A percentile compares a stretch with the other conserved stretches of the same genome.
phyloP scores from a whole-genome alignment of 805 yeast genomes.

The Wickerhamiella azymoides region DNA sequence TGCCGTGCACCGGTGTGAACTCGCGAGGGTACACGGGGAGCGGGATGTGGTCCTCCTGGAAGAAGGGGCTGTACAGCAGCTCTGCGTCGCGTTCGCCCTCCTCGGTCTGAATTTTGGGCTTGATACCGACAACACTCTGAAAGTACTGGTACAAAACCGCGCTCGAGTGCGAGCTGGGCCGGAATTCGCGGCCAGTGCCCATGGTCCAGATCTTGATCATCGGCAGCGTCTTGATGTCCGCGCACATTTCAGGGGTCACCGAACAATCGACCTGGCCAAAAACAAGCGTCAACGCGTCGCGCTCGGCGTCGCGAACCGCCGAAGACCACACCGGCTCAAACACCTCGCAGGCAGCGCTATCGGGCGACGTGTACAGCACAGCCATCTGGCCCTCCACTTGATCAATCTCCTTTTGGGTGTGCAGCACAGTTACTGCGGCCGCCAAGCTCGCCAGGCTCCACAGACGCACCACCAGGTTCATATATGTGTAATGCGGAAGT shows the following conservation, averaged over 20 bases:
- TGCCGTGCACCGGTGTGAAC: slow-evolving; percentile 10
- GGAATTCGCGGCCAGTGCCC: not conserved
- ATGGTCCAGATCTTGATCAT: not conserved
- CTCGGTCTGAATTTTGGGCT: not conserved
- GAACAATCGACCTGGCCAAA: slow-evolving; percentile 63
- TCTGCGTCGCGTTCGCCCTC: not conserved
- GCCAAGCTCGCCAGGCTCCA: not conserved
- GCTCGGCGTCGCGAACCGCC: slow-evolving; percentile 31
- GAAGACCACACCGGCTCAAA: slow-evolving; percentile 33
- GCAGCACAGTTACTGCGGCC: not conserved
- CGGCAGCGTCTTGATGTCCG: not conserved
- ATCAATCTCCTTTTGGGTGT: not conserved
- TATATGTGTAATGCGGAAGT: not conserved
- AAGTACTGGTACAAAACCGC: not conserved
- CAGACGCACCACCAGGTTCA: not conserved
- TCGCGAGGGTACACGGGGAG: slow-evolving; percentile 4
- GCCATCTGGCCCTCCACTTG: not conserved
- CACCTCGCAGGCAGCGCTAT: not conserved
- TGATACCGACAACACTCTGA: not conserved
- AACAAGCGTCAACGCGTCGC: slow-evolving; percentile 32
- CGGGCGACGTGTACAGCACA: not conserved
- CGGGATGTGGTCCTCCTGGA: slow-evolving; percentile 2
- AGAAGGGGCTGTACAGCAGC: not conserved
- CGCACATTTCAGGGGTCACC: slow-evolving; percentile 76
- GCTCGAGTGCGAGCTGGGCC: slow-evolving; percentile 1